These are phyloP conservation scores for Apiotrichum porosum DNA, from an alignment of 1,284 basidiomycete species.

Conservation along the genomic window DNA sequence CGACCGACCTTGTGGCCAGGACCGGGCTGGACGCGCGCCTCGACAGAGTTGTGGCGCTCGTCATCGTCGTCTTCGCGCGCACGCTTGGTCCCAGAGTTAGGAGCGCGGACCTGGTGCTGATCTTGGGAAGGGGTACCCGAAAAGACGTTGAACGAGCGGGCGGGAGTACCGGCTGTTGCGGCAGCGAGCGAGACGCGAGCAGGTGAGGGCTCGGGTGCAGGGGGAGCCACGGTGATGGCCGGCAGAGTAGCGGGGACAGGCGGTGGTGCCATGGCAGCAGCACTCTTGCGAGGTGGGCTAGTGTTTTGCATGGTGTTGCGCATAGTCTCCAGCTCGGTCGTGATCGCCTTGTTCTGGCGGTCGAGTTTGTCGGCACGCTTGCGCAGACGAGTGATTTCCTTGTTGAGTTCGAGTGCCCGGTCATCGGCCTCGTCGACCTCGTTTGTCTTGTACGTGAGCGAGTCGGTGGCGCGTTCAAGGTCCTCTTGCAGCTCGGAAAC, in stretches of 20 bases:
- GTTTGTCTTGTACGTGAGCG: slow-evolving; percentile 12
- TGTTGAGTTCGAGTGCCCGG: slow-evolving; percentile 14
- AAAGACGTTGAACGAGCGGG: background rate
- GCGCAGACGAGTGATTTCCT: slow-evolving; percentile 8
- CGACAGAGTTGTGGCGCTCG: background rate
- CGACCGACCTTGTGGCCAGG: background rate
- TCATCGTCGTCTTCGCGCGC: slow-evolving; percentile 13
- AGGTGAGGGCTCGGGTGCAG: background rate
- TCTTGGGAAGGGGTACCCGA: background rate
- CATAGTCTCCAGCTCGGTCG: slow-evolving; percentile 8
- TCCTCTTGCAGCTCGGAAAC: slow-evolving; percentile 16
- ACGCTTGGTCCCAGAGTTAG: slow-evolving; percentile 6
- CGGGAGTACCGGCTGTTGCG: background rate
- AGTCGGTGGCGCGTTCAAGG: slow-evolving; percentile 5
- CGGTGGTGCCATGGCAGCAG: background rate
- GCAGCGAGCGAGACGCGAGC: background rate
- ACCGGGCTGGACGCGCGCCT: slow-evolving; percentile 5
- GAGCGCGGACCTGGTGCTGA: background rate
- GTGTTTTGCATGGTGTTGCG: background rate
- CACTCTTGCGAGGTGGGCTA: background rate
- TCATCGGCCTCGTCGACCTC: slow-evolving; percentile 23
- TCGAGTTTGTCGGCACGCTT: slow-evolving; percentile 11
- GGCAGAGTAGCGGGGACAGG: background rate
- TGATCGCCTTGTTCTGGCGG: slow-evolving; percentile 7
- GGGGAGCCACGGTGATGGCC: background rate